Evolutionary conservation across 768 basidiomycete species (phyloP).

Genomic region (button mushroom (Agaricus bisporus)): DNA sequence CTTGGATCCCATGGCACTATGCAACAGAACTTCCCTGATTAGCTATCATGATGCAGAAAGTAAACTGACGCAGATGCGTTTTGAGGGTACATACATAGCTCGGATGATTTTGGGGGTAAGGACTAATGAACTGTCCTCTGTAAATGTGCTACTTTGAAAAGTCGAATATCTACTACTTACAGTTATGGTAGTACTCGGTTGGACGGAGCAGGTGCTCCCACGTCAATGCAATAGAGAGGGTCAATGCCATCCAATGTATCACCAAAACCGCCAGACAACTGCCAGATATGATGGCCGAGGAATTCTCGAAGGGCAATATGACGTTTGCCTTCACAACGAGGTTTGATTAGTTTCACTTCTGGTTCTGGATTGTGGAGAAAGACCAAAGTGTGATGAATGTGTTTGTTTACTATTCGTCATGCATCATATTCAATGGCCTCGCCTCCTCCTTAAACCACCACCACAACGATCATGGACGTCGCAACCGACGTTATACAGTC

Average conservation of each 20-base stretch:
- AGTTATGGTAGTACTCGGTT: no score
- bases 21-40: no score
- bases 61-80: no score
- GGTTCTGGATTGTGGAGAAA: conserved; percentile 23
- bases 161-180: no score
- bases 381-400: conserved; percentile 2
- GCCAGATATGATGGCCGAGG: no score
- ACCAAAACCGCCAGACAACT: conserved; percentile 70
- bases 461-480: conserved; percentile 39
- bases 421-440: background rate
- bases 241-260: conserved; percentile 92
- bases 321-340: conserved; percentile 95
- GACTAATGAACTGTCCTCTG: no score
- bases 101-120: no score
- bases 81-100: no score
- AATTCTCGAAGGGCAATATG: conserved; percentile 23
- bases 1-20: no score
- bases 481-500: conserved; percentile 26
- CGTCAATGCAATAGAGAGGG: conserved; percentile 22
- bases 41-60: no score
- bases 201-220: no score
- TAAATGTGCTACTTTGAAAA: no score
- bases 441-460: conserved; percentile 3
- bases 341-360: conserved; percentile 76
- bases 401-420: conserved; percentile 2